Conservation (phyloP, 208 protist genomes). For the Leishmania aethiopica region DNA sequence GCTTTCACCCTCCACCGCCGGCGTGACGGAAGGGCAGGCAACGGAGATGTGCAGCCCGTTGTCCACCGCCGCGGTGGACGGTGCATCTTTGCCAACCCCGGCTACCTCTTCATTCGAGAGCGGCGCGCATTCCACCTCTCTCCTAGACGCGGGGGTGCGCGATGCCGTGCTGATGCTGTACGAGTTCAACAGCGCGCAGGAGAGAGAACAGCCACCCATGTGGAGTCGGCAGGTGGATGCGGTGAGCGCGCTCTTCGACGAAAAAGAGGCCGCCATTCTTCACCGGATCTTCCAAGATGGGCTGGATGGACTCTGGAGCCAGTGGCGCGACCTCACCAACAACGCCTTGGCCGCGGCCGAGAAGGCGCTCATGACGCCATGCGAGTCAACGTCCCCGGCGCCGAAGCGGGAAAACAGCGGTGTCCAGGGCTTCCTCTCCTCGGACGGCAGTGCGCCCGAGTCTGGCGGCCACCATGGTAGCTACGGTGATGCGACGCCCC, state of each 20-base stretch:
- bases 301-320: neutral
- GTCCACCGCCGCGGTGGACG: neutral
- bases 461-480: neutral
- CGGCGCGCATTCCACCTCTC: neutral
- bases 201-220: neutral
- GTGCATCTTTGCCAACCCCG: neutral
- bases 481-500: neutral
- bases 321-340: slow-evolving; percentile 28
- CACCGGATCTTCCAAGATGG: slow-evolving; percentile 11
- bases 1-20: neutral
- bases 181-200: slow-evolving; percentile 4
- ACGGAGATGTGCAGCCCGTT: neutral
- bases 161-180: slow-evolving; percentile 4
- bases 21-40: neutral
- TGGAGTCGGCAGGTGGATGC: slow-evolving; percentile 22
- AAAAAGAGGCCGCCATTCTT: slow-evolving; percentile 13
- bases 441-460: slow-evolving; percentile 1
- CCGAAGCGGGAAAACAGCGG: neutral
- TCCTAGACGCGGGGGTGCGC: neutral
- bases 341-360: slow-evolving; percentile 23
- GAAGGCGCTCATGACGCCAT: slow-evolving; percentile 19
- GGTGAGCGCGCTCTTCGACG: slow-evolving; percentile 21
- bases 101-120: neutral
- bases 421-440: neutral
- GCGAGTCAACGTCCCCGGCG: neutral